Percentiles rank a stretch among this genome's conserved stretches.
phyloP scores from a whole-genome alignment of 2,329 filamentous ascomycete genomes.

The Truncatella angustata region DNA sequence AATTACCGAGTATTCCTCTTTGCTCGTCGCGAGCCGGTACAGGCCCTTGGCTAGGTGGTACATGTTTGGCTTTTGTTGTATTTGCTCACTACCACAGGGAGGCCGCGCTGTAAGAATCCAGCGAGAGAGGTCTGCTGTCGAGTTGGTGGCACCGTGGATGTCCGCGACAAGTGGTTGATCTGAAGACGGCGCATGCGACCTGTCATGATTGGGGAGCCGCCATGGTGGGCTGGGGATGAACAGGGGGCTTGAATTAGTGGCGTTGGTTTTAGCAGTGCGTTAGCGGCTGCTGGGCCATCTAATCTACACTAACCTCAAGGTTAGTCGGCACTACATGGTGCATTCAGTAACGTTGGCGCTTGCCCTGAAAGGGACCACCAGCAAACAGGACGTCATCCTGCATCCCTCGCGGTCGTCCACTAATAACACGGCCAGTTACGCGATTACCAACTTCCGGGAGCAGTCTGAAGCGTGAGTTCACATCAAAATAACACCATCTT shows the following conservation, averaged over 20 bases:
- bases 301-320: not conserved
- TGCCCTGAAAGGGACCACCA: not conserved
- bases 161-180: too few relatives aligned
- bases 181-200: not conserved
- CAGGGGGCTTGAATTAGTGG: not conserved
- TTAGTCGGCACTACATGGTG: not conserved
- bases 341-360: not conserved
- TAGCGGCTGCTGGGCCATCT: not conserved
- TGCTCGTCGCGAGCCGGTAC: conserved; percentile 93
- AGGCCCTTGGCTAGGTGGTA: conserved; percentile 95
- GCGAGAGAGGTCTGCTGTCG: too few relatives aligned
- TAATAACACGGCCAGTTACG: not conserved
- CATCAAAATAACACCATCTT: not conserved
- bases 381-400: conserved; percentile 2
- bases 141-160: too few relatives aligned
- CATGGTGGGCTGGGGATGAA: not conserved
- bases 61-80: conserved; percentile 63
- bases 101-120: too few relatives aligned
- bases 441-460: not conserved
- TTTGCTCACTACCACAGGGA: not conserved
- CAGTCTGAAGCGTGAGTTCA: not conserved
- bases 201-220: not conserved
- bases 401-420: not conserved
- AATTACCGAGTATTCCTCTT: conserved; percentile 98
- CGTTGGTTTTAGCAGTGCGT: too few relatives aligned